These are phyloP conservation scores for Kwoniella shandongensis DNA, from an alignment of 768 basidiomycete genomes.

Conservation along the genomic window DNA sequence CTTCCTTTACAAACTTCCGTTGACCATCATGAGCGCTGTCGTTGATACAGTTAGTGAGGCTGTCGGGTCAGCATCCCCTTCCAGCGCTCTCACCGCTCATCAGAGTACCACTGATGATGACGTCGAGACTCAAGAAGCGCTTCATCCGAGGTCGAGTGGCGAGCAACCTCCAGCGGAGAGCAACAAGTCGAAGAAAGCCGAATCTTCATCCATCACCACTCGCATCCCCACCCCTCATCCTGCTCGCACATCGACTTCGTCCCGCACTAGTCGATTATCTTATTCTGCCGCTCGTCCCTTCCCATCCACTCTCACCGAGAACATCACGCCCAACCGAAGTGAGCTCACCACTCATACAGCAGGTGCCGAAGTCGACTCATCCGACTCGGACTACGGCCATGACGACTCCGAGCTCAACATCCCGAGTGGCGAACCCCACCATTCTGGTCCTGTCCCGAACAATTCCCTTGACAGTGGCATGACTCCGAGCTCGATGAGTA, in stretches of 20 bases:
- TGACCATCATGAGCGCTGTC: conserved; percentile 16
- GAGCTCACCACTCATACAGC: background rate
- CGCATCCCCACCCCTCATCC: conserved; percentile 10
- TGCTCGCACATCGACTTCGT: conserved; percentile 3
- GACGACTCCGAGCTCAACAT: background rate
- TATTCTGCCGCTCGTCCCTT: conserved; percentile 10
- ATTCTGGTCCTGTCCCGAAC: background rate
- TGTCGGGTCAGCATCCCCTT: background rate
- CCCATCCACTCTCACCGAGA: conserved; percentile 1
- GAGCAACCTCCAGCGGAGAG: no score
- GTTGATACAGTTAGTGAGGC: conserved; percentile 11
- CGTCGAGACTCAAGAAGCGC: no score
- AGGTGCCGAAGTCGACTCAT: background rate
- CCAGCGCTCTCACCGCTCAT: no score
- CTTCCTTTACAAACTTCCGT: conserved; percentile 11
- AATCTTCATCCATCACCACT: background rate
- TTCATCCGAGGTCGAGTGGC: no score
- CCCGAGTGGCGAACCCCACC: background rate
- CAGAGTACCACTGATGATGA: no score
- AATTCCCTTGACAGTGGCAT: conserved; percentile 3
- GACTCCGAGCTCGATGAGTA: conserved; percentile 7
- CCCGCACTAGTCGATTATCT: conserved; percentile 2
- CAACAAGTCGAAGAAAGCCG: no score
- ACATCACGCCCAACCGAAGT: background rate
- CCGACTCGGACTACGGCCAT: background rate